phyloP scores from a whole-genome alignment of 345 rosid genomes.

The Mangifera indica region DNA sequence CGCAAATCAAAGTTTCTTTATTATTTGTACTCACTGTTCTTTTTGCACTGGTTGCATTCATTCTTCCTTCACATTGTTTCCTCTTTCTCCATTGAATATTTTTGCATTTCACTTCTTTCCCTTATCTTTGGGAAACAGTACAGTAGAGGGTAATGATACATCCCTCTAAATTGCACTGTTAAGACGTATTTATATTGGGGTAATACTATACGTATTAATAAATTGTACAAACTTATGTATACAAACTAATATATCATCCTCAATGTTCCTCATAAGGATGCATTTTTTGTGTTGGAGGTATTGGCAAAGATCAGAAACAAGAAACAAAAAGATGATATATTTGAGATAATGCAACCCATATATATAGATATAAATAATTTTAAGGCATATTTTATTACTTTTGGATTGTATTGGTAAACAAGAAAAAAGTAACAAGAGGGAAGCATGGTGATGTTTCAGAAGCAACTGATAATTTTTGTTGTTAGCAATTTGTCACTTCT shows the following conservation, averaged over 20 bases:
- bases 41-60: background rate
- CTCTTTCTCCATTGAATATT: background rate
- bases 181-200: too few relatives aligned
- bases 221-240: too few relatives aligned
- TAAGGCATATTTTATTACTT: background rate
- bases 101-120: too few relatives aligned
- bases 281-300: background rate
- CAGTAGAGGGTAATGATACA: too few relatives aligned
- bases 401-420: background rate
- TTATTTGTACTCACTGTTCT: background rate
- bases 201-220: too few relatives aligned
- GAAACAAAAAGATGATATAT: background rate
- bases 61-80: background rate
- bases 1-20: too few relatives aligned
- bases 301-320: background rate
- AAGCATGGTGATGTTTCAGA: background rate
- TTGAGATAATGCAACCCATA: too few relatives aligned
- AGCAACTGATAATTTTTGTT: background rate
- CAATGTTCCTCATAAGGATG: too few relatives aligned
- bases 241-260: too few relatives aligned
- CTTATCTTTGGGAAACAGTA: too few relatives aligned
- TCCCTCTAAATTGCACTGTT: too few relatives aligned
- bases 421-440: background rate
- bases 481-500: background rate
- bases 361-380: background rate